phyloP scores from a whole-genome alignment of 768 basidiomycete species.

The Kwoniella sp. region DNA sequence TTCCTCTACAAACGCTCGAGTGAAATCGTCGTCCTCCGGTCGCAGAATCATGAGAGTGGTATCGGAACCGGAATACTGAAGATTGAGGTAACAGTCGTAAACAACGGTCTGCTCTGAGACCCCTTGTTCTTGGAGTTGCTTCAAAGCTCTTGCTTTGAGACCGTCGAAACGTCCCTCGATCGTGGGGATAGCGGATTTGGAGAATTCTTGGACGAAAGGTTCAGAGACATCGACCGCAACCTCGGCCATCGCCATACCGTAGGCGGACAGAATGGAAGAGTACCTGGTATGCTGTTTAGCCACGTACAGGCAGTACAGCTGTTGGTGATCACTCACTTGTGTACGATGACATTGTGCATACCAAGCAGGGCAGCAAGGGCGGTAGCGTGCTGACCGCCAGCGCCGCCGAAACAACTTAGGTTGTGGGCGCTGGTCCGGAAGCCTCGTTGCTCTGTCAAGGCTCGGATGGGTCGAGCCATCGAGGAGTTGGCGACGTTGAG shows the following conservation, averaged over 20 bases:
- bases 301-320: too few species aligned
- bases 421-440: slow-evolving; percentile 76
- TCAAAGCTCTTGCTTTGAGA: slow-evolving; percentile 31
- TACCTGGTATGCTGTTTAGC: slow-evolving; percentile 10
- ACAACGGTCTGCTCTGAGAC: slow-evolving; percentile 27
- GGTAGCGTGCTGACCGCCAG: slow-evolving; percentile 55
- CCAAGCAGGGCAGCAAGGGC: slow-evolving; percentile 41
- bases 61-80: slow-evolving; percentile 59
- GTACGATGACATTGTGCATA: slow-evolving; percentile 42
- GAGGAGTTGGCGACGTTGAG: slow-evolving; percentile 96
- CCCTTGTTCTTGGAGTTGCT: slow-evolving; percentile 35
- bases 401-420: slow-evolving; percentile 57
- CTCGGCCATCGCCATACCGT: slow-evolving; percentile 57
- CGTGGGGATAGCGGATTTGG: slow-evolving; percentile 24
- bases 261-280: slow-evolving; percentile 47
- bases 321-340: slow-evolving; percentile 18
- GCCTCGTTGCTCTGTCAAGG: slow-evolving; percentile 85
- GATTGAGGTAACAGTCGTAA: slow-evolving; percentile 43
- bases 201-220: slow-evolving; percentile 26
- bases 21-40: slow-evolving; percentile 70
- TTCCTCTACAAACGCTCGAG: slow-evolving; percentile 65
- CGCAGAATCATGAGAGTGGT: slow-evolving; percentile 79
- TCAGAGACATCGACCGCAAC: slow-evolving; percentile 42
- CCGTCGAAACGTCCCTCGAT: slow-evolving; percentile 29
- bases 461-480: slow-evolving; percentile 63